phyloP scores from a whole-genome alignment of 352 stramenopile genomes.

The Globisporangium emineosum region DNA sequence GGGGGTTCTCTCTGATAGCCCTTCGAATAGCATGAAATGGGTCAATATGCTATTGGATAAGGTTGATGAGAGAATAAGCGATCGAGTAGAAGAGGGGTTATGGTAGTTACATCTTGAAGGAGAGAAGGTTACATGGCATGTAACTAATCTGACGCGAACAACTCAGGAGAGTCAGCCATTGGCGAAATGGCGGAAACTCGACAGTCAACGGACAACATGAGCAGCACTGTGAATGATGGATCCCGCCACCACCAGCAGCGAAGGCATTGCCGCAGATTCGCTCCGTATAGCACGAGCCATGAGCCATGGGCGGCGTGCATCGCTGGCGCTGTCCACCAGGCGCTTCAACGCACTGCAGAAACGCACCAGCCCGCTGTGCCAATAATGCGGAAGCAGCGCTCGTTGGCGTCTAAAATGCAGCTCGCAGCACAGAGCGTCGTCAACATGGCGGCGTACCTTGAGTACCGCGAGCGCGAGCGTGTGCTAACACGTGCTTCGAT shows the following conservation, averaged over 20 bases:
- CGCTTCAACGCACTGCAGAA: constrained; percentile 5
- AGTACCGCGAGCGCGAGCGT: not conserved
- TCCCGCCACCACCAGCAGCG: not conserved
- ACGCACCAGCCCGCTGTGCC: not conserved
- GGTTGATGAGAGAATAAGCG: not conserved
- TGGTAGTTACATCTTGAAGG: not conserved
- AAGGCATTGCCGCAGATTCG: not conserved
- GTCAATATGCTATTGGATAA: not conserved
- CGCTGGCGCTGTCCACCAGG: constrained; percentile 10
- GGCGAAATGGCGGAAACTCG: not conserved
- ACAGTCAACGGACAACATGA: not conserved
- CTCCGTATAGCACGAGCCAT: not conserved
- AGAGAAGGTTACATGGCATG: not conserved
- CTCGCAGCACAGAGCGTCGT: constrained; percentile 13
- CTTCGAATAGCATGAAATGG: not conserved
- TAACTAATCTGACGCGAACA: not conserved
- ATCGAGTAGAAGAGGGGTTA: constrained; percentile 4
- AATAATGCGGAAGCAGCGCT: not conserved
- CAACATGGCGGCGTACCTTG: constrained; percentile 18
- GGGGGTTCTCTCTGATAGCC: not conserved
- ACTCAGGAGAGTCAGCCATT: constrained; percentile 9
- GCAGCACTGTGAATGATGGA: not conserved
- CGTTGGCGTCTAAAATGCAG: constrained; percentile 10
- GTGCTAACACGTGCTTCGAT: not conserved
- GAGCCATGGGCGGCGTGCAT: constrained; percentile 1